Evolutionary conservation across 2,329 filamentous ascomycete species (phyloP), one percentile per base, ranked within the genome.

Genomic region (Penicillium palitans): DNA sequence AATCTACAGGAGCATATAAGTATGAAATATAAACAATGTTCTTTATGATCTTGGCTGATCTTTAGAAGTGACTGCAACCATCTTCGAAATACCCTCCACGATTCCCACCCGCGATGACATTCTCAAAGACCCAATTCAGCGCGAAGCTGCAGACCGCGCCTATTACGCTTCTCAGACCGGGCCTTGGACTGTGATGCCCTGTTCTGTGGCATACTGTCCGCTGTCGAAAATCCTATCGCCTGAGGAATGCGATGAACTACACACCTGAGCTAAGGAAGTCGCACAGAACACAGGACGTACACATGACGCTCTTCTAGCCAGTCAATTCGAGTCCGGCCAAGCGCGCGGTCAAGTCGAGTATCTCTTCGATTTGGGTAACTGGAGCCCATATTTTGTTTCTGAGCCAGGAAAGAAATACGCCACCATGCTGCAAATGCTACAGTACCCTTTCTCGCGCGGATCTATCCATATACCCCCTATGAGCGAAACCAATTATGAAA

Each of bases 391-490:
- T 70, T 79, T 68, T 49, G 65, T 35, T 54, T 70, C 53, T 47
- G 70, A 61, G 57, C 68, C 45, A 0, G 72, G 68, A 2, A 82
- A 79, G 59, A 77, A 75, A 55, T 82, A 83, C 56, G 79, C 72
- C 9, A 81, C 78, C 3, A 76, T 83, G 72, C 62, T 83, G 0
- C 77, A 79, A 57, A 79, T 83, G 58, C 68, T 84, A 1, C 81
- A 83, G 59, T 82, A 83, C 66, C 81, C 82, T 0, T 81, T 81
- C 31, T 79, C 80, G 0, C 70, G 74, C 3, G 82, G 82, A 0
- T 78, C 73, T 2, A 72, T 84, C 10, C 82, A 84, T 58, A 76
- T 83, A 4, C 50, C 57, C 3, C 62, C 70, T 2, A 52, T 42
- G 31, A 27, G 37, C 7, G 52, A 62, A 12, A 40, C 15, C 31